These are phyloP conservation scores for Bertia moriformis DNA, from an alignment of 2,329 filamentous ascomycete species.

Conservation along the genomic window DNA sequence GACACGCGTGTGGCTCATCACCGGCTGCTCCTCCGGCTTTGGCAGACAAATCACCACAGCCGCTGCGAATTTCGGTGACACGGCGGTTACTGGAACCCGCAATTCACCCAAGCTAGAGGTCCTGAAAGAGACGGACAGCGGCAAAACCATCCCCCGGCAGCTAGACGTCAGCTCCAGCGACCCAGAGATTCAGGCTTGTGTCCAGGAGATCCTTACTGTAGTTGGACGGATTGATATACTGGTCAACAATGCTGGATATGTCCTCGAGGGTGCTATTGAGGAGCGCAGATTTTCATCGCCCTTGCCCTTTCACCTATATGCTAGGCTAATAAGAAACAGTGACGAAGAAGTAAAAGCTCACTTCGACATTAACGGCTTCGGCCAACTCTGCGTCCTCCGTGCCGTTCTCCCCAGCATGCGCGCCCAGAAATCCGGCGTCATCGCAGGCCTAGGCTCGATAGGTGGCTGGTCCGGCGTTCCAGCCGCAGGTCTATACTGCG, in stretches of 20 bases:
- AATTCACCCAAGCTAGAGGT: constrained; percentile 16
- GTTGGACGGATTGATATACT: constrained; percentile 26
- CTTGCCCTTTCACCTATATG: too few species aligned
- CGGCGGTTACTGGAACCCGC: constrained; percentile 30
- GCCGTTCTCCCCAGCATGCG: constrained; percentile 32
- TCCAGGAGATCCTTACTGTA: constrained; percentile 18
- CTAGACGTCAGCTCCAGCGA: constrained; percentile 24
- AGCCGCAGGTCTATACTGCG: constrained; percentile 25
- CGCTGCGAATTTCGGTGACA: constrained; percentile 25
- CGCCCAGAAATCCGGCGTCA: constrained; percentile 19
- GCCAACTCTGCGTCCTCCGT: constrained; percentile 28
- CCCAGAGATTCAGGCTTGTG: constrained; percentile 15
- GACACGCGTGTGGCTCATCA: constrained; percentile 36
- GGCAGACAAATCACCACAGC: constrained; percentile 26
- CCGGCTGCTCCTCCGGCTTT: constrained; percentile 29
- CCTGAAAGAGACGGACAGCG: constrained; percentile 15
- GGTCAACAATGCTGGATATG: constrained; percentile 29
- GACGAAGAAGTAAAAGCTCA: constrained; percentile 20
- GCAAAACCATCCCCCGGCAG: constrained; percentile 12
- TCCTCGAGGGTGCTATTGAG: constrained; percentile 25
- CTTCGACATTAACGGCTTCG: constrained; percentile 40
- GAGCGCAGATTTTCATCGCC: too few species aligned
- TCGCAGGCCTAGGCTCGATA: constrained; percentile 31
- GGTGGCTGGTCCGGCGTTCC: constrained; percentile 22
- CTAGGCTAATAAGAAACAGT: too few species aligned